Percentiles rank a stretch among this genome's conserved stretches.
These are phyloP conservation scores for Craspedostauros australis DNA, from an alignment of 108 stramenopile species.

Conservation along the genomic window DNA sequence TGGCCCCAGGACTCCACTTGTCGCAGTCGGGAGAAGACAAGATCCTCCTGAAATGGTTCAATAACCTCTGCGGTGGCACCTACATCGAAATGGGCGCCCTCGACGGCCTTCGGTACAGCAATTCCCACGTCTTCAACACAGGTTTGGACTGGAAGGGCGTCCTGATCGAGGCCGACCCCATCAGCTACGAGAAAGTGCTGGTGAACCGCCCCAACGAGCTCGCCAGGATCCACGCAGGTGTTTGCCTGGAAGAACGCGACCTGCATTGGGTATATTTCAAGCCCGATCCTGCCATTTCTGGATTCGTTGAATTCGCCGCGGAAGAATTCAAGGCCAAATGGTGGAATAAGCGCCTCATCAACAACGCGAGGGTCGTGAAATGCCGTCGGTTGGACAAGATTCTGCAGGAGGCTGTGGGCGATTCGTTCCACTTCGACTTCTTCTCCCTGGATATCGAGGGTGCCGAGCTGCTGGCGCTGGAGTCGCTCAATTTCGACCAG, in stretches of 20 bases:
- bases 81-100: constrained; percentile 38
- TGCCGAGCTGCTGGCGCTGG: constrained; percentile 11
- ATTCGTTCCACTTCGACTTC: constrained; percentile 26
- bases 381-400: too few relatives aligned
- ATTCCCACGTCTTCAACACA: constrained; percentile 23
- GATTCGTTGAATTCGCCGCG: constrained; percentile 14
- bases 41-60: constrained; percentile 13
- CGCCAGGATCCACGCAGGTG: too few relatives aligned
- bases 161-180: constrained; percentile 7
- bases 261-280: constrained; percentile 4
- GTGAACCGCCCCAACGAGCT: constrained; percentile 21
- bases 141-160: constrained; percentile 29
- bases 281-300: constrained; percentile 5
- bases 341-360: too few relatives aligned
- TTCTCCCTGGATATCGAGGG: constrained; percentile 32
- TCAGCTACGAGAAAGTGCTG: constrained; percentile 2
- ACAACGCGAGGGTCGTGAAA: too few relatives aligned
- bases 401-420: too few relatives aligned
- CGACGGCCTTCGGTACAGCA: constrained; percentile 24
- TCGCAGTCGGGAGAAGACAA: constrained; percentile 14
- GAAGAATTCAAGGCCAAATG: background rate
- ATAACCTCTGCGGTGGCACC: constrained; percentile 20
- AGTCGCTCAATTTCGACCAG: constrained; percentile 1
- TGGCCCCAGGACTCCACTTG: too few relatives aligned
- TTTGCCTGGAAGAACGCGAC: too few relatives aligned